phyloP scores from a whole-genome alignment of 345 rosid species.

The Brassica incana region DNA sequence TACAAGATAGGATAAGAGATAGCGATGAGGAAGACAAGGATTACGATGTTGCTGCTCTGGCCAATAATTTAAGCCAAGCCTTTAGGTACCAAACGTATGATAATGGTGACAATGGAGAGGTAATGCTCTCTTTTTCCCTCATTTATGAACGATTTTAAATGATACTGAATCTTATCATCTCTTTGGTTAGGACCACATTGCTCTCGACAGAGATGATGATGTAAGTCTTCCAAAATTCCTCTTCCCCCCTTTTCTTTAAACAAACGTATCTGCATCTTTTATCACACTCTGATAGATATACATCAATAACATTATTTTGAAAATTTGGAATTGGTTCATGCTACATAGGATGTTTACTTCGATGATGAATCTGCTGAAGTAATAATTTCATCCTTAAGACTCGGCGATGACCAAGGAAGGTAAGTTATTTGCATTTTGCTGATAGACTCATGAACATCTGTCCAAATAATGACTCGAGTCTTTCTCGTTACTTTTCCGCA shows the following conservation, averaged over 20 bases:
- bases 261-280: background rate
- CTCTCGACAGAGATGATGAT: conserved; percentile 89
- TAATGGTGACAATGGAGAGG: conserved; percentile 92
- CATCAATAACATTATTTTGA: background rate
- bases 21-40: conserved; percentile 97
- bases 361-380: conserved; percentile 99
- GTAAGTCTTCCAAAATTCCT: conserved; percentile 42
- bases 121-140: conserved; percentile 20
- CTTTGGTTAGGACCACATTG: conserved; percentile 63
- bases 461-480: background rate
- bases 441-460: background rate
- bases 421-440: conserved; percentile 33
- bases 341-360: conserved; percentile 86
- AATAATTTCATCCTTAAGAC: conserved; percentile 92
- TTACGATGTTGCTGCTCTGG: conserved; percentile 95
- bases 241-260: background rate
- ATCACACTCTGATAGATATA: background rate
- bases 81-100: conserved; percentile 91
- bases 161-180: conserved; percentile 17
- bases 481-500: conserved; percentile 38
- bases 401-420: conserved; percentile 99
- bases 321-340: conserved; percentile 9
- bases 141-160: conserved; percentile 1
- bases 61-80: conserved; percentile 91
- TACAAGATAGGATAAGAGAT: conserved; percentile 93